Conservation (phyloP, 805 yeast genomes). For the Yarrowia sp. region DNA sequence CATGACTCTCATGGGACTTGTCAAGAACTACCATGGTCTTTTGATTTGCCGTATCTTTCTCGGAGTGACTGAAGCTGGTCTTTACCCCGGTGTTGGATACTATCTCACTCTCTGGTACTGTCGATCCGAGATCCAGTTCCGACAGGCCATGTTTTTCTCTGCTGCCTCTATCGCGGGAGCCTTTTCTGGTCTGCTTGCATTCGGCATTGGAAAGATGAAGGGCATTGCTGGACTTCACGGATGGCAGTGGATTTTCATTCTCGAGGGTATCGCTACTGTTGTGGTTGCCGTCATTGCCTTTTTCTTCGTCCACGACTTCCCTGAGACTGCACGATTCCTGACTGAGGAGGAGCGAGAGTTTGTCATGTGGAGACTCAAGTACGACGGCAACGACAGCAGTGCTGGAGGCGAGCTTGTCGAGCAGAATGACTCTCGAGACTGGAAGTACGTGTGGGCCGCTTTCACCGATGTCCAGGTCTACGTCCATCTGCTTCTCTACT, state of each 20-base stretch:
- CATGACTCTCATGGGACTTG: not conserved
- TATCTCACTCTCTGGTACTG: constrained; percentile 63
- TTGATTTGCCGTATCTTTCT: constrained; percentile 5
- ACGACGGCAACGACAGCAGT: constrained; percentile 8
- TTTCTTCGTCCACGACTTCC: constrained; percentile 30
- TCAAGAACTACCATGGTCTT: constrained; percentile 7
- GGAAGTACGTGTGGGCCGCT: constrained; percentile 34
- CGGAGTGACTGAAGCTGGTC: constrained; percentile 23
- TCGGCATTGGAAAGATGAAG: constrained; percentile 13
- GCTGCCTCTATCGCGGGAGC: not conserved
- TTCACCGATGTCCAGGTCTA: constrained; percentile 53
- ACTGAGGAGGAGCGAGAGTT: constrained; percentile 31
- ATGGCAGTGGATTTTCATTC: constrained; percentile 28
- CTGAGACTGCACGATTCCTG: constrained; percentile 31
- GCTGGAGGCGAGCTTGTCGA: constrained; percentile 37
- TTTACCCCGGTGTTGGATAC: constrained; percentile 47
- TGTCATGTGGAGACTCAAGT: constrained; percentile 31
- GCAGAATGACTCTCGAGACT: constrained; percentile 8
- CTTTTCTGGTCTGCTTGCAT: not conserved
- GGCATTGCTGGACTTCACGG: constrained; percentile 10
- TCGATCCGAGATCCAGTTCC: constrained; percentile 43
- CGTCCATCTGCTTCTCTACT: constrained; percentile 51
- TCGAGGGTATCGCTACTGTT: constrained; percentile 27
- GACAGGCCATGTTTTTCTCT: constrained; percentile 12
- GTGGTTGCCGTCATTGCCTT: constrained; percentile 21